Base-by-base conservation (phyloP, 345 rosid species). In the Gossypium ekmanianum region DNA sequence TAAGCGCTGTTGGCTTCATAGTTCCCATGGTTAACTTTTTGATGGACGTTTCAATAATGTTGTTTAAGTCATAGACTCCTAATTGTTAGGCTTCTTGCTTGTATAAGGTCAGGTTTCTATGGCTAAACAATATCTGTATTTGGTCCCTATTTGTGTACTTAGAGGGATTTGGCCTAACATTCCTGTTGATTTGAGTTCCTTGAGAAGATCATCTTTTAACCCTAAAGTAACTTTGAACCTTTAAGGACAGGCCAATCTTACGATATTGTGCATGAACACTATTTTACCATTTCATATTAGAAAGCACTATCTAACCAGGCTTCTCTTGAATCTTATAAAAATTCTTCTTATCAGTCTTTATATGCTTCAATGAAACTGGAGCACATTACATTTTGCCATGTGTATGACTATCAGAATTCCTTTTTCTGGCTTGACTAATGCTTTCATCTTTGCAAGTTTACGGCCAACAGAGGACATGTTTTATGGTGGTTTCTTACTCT, bases 151-250 rank as follows among this genome's bases (percentile, higher is more conserved):
- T 34, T 34, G 7, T 34, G 41, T 34, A 5, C 41, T 34, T 34
- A 34, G 41, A 34, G 34, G 20, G 45, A 29, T 27, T 61, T 29
- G 29, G 18, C 45, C 44, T 13, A 29, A 61, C 11, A 16, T 61
- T 61, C 66, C 11, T 61, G 43, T 61, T 61, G 65, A 61, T 61
- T 61, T 61, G 66, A 61, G 66, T 29, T 61, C 66, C 20, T 29
- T 59, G 63, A 13, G 51, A 47, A 2, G 27, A 58, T 58, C 43
- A 58, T 58, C 64, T 12, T 26, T 61, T 11, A 8, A 59, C 39
- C 39, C 39, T 9, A 47, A 26, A 24, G 3, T 24, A 26, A 61
- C 43, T 29, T 29, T 29, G 14, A 61, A 14, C 44, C 11, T 13
- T 29, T 61, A 14, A 61, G 11, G 20, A 61, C 29, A 11, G 20